Evolutionary conservation across 129 eudicot species (phyloP).

Genomic region (Deinandra increscens): DNA sequence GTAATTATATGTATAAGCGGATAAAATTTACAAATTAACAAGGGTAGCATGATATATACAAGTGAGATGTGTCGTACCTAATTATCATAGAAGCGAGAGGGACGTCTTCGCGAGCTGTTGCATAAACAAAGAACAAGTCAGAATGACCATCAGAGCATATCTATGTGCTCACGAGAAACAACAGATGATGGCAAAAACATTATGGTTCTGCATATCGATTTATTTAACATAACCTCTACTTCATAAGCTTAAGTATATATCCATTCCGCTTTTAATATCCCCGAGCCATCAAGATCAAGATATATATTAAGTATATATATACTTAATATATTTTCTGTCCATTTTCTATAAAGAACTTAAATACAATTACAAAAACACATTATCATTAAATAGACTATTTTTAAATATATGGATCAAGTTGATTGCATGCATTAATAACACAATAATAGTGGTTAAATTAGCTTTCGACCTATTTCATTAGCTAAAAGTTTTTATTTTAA

Average conservation of each 20-base stretch:
- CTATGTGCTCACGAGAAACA: constrained; percentile 4
- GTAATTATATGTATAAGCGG: neutral
- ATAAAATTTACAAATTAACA: neutral
- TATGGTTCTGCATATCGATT: neutral
- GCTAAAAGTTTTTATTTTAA: too few species aligned
- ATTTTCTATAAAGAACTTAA: neutral
- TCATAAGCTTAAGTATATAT: neutral
- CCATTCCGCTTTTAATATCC: neutral
- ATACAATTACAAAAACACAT: too few species aligned
- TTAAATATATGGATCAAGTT: too few species aligned
- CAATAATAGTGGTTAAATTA: too few species aligned
- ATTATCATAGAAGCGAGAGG: constrained; percentile 71
- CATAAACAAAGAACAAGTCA: constrained; percentile 24
- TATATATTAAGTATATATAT: too few species aligned
- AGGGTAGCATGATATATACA: neutral
- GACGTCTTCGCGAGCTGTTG: constrained; percentile 77
- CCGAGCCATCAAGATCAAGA: neutral
- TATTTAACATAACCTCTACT: constrained; percentile 1
- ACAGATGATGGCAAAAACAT: too few species aligned
- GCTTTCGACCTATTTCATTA: too few species aligned
- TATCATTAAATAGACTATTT: too few species aligned
- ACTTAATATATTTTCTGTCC: neutral
- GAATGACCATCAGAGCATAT: constrained; percentile 13
- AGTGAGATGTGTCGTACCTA: constrained; percentile 42
- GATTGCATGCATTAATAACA: too few species aligned